Evolutionary conservation across 805 yeast species (phyloP).

Genomic region (Saccharomycopsis capsularis): DNA sequence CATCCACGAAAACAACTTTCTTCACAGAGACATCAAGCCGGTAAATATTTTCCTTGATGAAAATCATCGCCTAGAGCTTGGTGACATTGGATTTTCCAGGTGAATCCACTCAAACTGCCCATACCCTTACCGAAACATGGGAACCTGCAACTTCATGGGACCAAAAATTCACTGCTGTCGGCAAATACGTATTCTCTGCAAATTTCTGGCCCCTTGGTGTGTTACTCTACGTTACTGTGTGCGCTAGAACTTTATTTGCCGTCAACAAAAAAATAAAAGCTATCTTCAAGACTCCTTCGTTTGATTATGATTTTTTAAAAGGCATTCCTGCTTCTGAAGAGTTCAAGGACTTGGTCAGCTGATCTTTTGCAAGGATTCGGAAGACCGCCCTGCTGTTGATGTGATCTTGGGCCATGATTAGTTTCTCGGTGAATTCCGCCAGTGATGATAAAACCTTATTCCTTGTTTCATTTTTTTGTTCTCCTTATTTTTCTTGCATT

Average conservation of each 20-base stretch:
- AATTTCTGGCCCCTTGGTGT: neutral
- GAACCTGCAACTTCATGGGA: neutral
- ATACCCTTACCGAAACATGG: neutral
- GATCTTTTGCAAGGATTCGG: slow-evolving; percentile 2
- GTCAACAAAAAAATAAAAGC: neutral
- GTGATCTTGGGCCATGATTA: neutral
- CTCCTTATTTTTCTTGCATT: too few relatives aligned
- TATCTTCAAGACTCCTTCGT: too few relatives aligned
- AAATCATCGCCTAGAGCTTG: neutral
- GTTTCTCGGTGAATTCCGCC: slow-evolving; percentile 27
- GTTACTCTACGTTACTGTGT: neutral
- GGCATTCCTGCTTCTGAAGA: neutral
- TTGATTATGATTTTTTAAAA: too few relatives aligned
- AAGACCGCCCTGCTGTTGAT: neutral
- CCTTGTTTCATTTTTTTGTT: too few relatives aligned
- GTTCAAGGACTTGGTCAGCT: neutral
- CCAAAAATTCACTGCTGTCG: neutral
- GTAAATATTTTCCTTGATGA: neutral
- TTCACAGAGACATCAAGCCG: neutral
- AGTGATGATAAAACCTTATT: too few relatives aligned
- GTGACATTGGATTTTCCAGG: neutral
- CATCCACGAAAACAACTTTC: neutral
- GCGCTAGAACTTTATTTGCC: neutral
- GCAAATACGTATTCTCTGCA: neutral
- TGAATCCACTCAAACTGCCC: neutral